Evolutionary conservation across 2,329 filamentous ascomycete genomes (phyloP), one percentile per base, ranked within the genome.

Genomic region (Polytolypa hystricis): DNA sequence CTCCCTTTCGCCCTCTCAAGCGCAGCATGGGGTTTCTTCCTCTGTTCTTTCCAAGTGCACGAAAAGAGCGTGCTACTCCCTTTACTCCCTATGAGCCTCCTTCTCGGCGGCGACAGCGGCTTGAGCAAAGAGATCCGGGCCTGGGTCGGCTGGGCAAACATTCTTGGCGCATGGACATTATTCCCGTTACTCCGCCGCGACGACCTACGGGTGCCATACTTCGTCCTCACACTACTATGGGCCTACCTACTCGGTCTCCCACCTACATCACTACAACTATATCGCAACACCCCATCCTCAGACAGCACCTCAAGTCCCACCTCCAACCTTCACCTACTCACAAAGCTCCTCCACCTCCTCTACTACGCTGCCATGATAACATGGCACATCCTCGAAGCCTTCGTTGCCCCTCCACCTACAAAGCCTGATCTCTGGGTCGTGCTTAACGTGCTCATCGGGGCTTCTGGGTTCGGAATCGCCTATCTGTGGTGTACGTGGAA

Each of bases 351-450:
- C 4, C 91, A 98, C 52, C 58, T 77, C 9, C 62, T 66, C 9
- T 87, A 91, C 48, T 96, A 96, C 53, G 45, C 76, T 3, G 69
- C 67, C 20, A 94, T 95, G 79, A 66, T 76, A 10, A 69, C 60
- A 10, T 95, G 91, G 85, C 91, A 98, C 57, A 58, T 84, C 9
- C 64, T 77, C 1, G 84, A 94, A 47, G 71, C 72, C 1, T 77
- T 77, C 42, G 61, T 86, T 1, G 42, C 58, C 7, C 78, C 87
- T 10, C 87, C 89, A 4, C 49, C 64, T 0, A 69, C 72, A 40
- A 95, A 93, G 61, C 91, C 91, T 0, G 91, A 98, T 62, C 64
- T 98, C 1, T 98, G 89, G 89, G 79, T 93, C 3, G 87, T 98
- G 2, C 72, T 78, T 9, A 98, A 98, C 52, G 86, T 91, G 6